Conservation (phyloP, 495 filamentous ascomycete species). For the Daldinia loculata region DNA sequence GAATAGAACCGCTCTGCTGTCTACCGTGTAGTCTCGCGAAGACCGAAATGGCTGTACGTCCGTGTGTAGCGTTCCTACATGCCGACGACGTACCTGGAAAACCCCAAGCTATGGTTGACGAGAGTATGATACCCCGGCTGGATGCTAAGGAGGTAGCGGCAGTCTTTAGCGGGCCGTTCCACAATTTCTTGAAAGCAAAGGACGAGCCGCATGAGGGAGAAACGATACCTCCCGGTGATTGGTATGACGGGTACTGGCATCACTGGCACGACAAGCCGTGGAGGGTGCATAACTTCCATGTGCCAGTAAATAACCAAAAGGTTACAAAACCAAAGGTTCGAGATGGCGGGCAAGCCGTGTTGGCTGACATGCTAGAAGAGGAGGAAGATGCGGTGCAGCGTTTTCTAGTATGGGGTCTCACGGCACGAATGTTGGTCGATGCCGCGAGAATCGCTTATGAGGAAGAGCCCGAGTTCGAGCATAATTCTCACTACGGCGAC, state of each 20-base stretch:
- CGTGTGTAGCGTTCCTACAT: constrained; percentile 85
- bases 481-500: constrained; percentile 82
- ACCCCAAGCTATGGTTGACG: constrained; percentile 65
- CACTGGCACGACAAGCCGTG: constrained; percentile 68
- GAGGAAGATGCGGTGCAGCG: constrained; percentile 58
- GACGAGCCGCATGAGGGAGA: constrained; percentile 56
- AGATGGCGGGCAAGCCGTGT: constrained; percentile 43
- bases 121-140: constrained; percentile 76
- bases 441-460: constrained; percentile 83
- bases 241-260: constrained; percentile 75
- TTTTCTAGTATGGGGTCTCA: constrained; percentile 92
- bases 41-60: constrained; percentile 82
- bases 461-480: constrained; percentile 81
- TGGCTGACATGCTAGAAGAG: constrained; percentile 41
- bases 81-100: constrained; percentile 54
- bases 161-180: constrained; percentile 87
- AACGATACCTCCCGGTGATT: constrained; percentile 63
- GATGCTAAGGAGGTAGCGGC: constrained; percentile 88
- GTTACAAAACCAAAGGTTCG: constrained; percentile 64
- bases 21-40: constrained; percentile 81
- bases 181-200: constrained; percentile 67
- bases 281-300: constrained; percentile 90
- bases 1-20: constrained; percentile 84
- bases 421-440: constrained; percentile 86
- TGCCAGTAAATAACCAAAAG: constrained; percentile 70